These are phyloP conservation scores for Quercus wislizeni DNA, from an alignment of 306 rosid genomes.

Conservation along the genomic window DNA sequence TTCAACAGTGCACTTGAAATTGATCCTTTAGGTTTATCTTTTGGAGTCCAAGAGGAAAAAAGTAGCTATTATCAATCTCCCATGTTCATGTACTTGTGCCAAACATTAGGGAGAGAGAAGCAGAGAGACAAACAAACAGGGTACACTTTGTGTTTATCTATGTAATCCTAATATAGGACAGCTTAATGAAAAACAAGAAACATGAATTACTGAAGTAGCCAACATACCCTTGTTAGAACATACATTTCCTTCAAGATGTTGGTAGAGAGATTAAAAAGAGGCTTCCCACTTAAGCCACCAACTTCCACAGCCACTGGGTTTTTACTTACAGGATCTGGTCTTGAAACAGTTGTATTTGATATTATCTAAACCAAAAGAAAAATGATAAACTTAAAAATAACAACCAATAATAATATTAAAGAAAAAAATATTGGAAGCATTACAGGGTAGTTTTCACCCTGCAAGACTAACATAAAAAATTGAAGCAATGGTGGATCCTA, in stretches of 20 bases:
- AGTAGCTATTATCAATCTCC: neutral
- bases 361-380: slow-evolving; percentile 53
- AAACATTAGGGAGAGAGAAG: slow-evolving; percentile 2
- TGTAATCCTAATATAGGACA: neutral
- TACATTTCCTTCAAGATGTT: slow-evolving; percentile 79
- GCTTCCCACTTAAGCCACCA: slow-evolving; percentile 99
- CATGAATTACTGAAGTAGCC: slow-evolving; percentile 14
- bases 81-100: neutral
- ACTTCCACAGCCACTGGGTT: slow-evolving; percentile 67
- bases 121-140: neutral
- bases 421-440: neutral
- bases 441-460: neutral
- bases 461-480: neutral
- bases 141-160: neutral
- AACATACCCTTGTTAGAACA: slow-evolving; percentile 82
- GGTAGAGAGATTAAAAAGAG: slow-evolving; percentile 76
- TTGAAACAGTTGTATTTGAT: slow-evolving; percentile 92
- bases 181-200: neutral
- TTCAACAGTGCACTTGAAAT: neutral
- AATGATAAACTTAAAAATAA: neutral
- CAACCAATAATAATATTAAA: neutral
- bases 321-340: slow-evolving; percentile 59
- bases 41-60: neutral
- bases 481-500: neutral
- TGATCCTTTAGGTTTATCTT: neutral